Evolutionary conservation across 768 basidiomycete species (phyloP), one percentile per base, ranked within the genome.

Genomic region (Lactarius vividus): DNA sequence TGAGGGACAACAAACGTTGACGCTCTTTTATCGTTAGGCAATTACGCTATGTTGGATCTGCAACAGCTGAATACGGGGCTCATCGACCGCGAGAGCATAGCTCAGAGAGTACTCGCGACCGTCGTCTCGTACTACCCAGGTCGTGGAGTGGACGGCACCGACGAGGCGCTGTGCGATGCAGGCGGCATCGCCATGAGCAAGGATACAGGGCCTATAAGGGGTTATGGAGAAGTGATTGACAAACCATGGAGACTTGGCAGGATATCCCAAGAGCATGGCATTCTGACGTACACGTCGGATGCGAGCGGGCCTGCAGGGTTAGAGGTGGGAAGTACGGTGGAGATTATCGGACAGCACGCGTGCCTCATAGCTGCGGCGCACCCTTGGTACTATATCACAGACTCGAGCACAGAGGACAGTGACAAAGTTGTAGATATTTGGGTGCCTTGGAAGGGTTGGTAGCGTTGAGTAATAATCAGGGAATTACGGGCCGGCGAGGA

Each of bases 381-480:
- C 71, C 86, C 88, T 1, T 94, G 90, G 91, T 92, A 88, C 74
- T 94, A 94, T 72, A 79, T 94, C 23, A 85, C 94, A 2, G 92
- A 94, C 69, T 84, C 84, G 8, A 79, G 79, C n/a, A 73, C 78
- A 35, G 82, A 82, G 18, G 77, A 75, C 42, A 52, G 23, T 4
- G 79, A 82, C 44, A 74, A 68, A 33, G 86, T 93, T 9, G 85
- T 87, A 23, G 92, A 94, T 75, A 78, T 94, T 33, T 94, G 93
- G 93, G 86, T 93, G 53, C 85, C 92, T 8, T 93, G 92, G 90
- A 96, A 94, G 75, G 92, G 92, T 0, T 94, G 93, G 93, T 96
- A 52, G 57, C 11, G 49, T 49, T 49, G 46, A 13, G 46, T 23
- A 10, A 11, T 15, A 23, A 49, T 5, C 26, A 3, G 5, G 26